Percentiles rank a stretch among this genome's conserved stretches.
These are phyloP conservation scores for Populus hybrid DNA, from an alignment of 441 rosid genomes.

Conservation along the genomic window DNA sequence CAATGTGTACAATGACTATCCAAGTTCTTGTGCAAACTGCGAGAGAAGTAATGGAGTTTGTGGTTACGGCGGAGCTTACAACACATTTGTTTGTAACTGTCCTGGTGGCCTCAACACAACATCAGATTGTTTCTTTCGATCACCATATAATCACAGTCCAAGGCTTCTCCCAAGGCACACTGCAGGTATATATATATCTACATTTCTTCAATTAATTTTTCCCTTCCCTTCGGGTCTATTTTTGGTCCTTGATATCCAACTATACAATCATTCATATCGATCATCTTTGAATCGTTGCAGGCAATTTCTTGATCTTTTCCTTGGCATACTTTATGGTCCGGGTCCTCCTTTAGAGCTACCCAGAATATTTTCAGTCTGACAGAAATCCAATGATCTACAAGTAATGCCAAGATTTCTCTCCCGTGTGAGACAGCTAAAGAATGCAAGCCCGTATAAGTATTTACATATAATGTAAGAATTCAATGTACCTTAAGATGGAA, in stretches of 20 bases:
- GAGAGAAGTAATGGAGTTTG: conserved; percentile 84
- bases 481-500: conserved; percentile 11
- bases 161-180: conserved; percentile 32
- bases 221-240: neutral
- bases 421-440: neutral
- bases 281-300: conserved; percentile 30
- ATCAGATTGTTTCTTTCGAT: conserved; percentile 61
- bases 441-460: neutral
- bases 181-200: conserved; percentile 19
- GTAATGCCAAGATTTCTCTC: neutral
- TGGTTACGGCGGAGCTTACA: conserved; percentile 52
- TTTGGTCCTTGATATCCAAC: neutral
- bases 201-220: neutral
- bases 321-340: conserved; percentile 36
- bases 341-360: conserved; percentile 19
- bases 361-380: neutral
- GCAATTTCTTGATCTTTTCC: conserved; percentile 31
- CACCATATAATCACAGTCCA: conserved; percentile 39
- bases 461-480: conserved; percentile 1
- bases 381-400: neutral
- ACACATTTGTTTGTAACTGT: conserved; percentile 67
- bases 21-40: conserved; percentile 56
- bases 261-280: neutral
- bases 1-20: conserved; percentile 73
- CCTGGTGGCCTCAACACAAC: conserved; percentile 70